Evolutionary conservation across 2,329 filamentous ascomycete species (phyloP), one percentile per base, ranked within the genome.

Genomic region (Epichloe typhina): DNA sequence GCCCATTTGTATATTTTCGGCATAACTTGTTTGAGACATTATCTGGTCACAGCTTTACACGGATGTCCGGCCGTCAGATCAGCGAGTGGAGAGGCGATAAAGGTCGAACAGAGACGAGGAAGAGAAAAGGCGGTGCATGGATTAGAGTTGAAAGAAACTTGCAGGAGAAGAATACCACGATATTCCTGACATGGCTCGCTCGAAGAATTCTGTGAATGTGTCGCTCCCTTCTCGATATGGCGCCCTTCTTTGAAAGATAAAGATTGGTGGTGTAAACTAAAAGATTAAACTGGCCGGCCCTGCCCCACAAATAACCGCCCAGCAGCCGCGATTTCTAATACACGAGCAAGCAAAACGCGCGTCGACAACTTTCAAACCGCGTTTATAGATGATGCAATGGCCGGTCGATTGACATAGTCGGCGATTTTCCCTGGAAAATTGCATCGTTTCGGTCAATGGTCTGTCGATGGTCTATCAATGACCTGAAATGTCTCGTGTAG

Each of bases 1-100:
- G 17, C 19, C 19, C 37, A 13, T 37, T 51, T 21, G 38, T 44
- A 47, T 49, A 48, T 42, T 45, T 49, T 42, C n/a, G 36, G 50
- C 46, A 51, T 38, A 43, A 43, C 33, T 41, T 33, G 33, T 38
- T 23, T 47, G 7, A 44, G 19, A 42, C 2, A 13, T 42, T 12
- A 12, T 19, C 12, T 19, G 12, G 19, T 12, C 17, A 23, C 12
- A 42, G 13, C 19, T 42, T 26, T 44, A 23, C 13, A 35, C 33
- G 23, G 46, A 41, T 35, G 3, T 31, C 26, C 7, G 17, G 38
- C 26, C 11, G 11, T 48, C 23, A 31, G 46, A 35, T 31, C 21
- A 48, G 38, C 38, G 40, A 48, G 17, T 26, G 21, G 6, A 11
- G 9, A 21, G 23, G 44, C 35, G 45, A 31, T 23, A 11, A 31